phyloP scores from a whole-genome alignment of 345 rosid species.

The Clarkia xantiana region DNA sequence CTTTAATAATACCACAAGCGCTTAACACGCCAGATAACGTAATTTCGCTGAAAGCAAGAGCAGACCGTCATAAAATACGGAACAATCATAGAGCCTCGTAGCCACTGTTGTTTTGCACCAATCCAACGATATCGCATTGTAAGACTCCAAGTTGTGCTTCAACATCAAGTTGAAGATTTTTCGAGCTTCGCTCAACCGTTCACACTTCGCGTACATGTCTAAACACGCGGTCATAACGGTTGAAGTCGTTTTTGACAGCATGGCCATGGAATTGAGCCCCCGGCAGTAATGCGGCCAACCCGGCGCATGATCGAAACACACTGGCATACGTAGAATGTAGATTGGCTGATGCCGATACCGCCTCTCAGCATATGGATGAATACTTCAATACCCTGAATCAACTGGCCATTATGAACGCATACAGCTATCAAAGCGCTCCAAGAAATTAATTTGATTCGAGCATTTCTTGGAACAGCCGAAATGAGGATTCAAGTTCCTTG shows the following conservation, averaged over 20 bases:
- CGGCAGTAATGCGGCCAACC: slow-evolving; percentile 29
- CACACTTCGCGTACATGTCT: slow-evolving; percentile 93
- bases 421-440: slow-evolving; percentile 92
- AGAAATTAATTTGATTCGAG: slow-evolving; percentile 56
- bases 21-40: slow-evolving; percentile 76
- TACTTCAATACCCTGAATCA: slow-evolving; percentile 34
- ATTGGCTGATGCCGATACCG: slow-evolving; percentile 49
- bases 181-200: slow-evolving; percentile 45
- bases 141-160: slow-evolving; percentile 47
- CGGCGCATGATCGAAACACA: slow-evolving; percentile 65
- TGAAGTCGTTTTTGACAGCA: slow-evolving; percentile 52
- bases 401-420: slow-evolving; percentile 48
- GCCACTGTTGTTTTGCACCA: slow-evolving; percentile 38
- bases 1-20: slow-evolving; percentile 61
- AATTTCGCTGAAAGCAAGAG: slow-evolving; percentile 59
- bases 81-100: slow-evolving; percentile 49
- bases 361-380: slow-evolving; percentile 60
- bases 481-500: slow-evolving; percentile 37
- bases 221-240: slow-evolving; percentile 76
- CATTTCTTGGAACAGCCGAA: slow-evolving; percentile 41
- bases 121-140: slow-evolving; percentile 76
- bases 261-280: slow-evolving; percentile 83
- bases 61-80: slow-evolving; percentile 32
- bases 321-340: slow-evolving; percentile 92
- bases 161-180: slow-evolving; percentile 52